A percentile compares a stretch with the other conserved stretches of the same genome.
Conservation (phyloP, 208 protist species). For the Sergeia podlipaevii region DNA sequence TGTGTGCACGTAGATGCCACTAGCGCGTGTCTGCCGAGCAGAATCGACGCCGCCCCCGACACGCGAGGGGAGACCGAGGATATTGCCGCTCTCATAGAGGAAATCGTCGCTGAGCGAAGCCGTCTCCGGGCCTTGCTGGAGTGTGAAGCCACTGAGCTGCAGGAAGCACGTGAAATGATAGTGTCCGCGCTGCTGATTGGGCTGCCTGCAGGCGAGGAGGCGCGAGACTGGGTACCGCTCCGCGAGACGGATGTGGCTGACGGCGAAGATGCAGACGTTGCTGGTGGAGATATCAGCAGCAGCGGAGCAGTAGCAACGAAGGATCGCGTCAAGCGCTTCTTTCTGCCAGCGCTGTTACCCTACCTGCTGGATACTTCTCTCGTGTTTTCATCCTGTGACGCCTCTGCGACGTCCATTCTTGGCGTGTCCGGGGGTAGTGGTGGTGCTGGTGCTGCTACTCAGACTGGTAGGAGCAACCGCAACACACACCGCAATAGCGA, state of each 20-base stretch:
- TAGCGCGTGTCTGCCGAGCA: neutral
- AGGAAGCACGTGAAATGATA: slow-evolving; percentile 17
- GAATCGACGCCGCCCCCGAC: slow-evolving; percentile 7
- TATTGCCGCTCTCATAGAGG: slow-evolving; percentile 43
- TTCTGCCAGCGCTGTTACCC: slow-evolving; percentile 61
- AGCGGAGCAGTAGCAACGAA: neutral
- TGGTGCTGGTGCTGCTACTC: no score
- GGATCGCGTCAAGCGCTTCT: no score
- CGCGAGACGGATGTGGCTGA: slow-evolving; percentile 14
- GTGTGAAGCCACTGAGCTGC: slow-evolving; percentile 23
- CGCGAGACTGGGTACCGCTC: slow-evolving; percentile 5
- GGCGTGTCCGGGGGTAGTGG: no score
- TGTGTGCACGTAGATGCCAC: slow-evolving; percentile 2
- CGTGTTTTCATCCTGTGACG: no score
- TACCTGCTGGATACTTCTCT: slow-evolving; percentile 68
- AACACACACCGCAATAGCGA: slow-evolving; percentile 20
- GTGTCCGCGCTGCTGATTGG: slow-evolving; percentile 11
- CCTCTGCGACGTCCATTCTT: no score
- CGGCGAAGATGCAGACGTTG: slow-evolving; percentile 1
- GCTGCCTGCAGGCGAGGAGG: slow-evolving; percentile 14
- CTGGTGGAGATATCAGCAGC: neutral
- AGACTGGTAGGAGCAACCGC: no score
- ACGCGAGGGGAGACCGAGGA: slow-evolving; percentile 40
- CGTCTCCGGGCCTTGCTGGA: slow-evolving; percentile 33
- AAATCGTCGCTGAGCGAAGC: slow-evolving; percentile 32